phyloP scores from a whole-genome alignment of 78 protist genomes.

The Dictyostelium brefeldianum region DNA sequence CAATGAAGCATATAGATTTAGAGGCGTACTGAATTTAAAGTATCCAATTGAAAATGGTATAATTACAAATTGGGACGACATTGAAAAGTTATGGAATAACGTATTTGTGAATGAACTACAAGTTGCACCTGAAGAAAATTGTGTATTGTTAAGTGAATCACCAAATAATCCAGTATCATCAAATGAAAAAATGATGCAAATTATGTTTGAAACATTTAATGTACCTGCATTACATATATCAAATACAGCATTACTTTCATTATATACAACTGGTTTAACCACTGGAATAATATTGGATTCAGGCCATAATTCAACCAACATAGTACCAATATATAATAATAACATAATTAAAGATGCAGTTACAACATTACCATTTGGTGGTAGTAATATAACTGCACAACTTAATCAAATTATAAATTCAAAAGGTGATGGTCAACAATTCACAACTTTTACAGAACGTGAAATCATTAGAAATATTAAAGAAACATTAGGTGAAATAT shows the following conservation, averaged over 20 bases:
- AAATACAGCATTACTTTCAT: slow-evolving; percentile 79
- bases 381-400: slow-evolving; percentile 88
- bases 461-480: slow-evolving; percentile 84
- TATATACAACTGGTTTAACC: slow-evolving; percentile 92
- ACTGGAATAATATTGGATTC: slow-evolving; percentile 92
- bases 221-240: slow-evolving; percentile 71
- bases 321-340: slow-evolving; percentile 93
- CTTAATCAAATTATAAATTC: slow-evolving; percentile 79
- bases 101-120: neutral
- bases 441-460: neutral
- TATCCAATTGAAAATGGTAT: slow-evolving; percentile 76
- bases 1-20: neutral
- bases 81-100: neutral
- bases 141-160: neutral
- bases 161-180: neutral
- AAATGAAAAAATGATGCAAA: neutral
- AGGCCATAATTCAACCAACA: slow-evolving; percentile 88
- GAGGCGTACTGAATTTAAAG: neutral
- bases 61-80: slow-evolving; percentile 2
- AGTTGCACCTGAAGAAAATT: neutral
- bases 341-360: slow-evolving; percentile 81
- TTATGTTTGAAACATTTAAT: neutral
- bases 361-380: slow-evolving; percentile 60
- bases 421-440: slow-evolving; percentile 1
- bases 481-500: slow-evolving; percentile 69